These are phyloP conservation scores for Ganoderma sinense DNA, from an alignment of 1,284 basidiomycete genomes.

Conservation along the genomic window DNA sequence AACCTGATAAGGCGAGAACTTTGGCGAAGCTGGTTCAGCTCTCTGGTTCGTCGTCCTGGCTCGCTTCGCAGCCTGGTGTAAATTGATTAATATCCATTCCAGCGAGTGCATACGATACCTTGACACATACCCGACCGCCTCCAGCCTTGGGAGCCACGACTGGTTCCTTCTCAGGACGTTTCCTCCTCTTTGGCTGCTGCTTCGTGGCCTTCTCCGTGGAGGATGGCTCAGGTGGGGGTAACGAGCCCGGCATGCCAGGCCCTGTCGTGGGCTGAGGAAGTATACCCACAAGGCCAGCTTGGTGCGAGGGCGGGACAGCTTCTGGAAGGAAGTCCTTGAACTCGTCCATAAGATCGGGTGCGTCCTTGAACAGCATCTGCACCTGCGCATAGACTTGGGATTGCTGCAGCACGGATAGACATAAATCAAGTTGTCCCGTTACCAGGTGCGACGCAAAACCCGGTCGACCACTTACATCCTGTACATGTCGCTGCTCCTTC, in stretches of 20 bases:
- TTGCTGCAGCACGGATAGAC: conserved; percentile 38
- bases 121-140: conserved; percentile 35
- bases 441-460: too few relatives aligned
- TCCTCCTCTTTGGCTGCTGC: conserved; percentile 52
- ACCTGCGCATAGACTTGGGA: conserved; percentile 93
- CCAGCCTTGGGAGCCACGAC: conserved; percentile 47
- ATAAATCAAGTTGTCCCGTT: background rate
- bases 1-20: conserved; percentile 61
- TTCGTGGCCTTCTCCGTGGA: conserved; percentile 57
- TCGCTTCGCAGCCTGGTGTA: conserved; percentile 56
- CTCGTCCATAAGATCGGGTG: conserved; percentile 92
- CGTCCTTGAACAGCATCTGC: conserved; percentile 90
- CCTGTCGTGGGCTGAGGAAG: conserved; percentile 50
- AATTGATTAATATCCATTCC: conserved; percentile 7
- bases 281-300: conserved; percentile 47
- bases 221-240: conserved; percentile 40
- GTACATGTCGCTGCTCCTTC: conserved; percentile 89
- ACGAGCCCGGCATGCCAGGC: conserved; percentile 38
- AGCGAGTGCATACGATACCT: background rate
- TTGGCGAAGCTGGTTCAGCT: conserved; percentile 61
- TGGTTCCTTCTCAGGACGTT: conserved; percentile 68
- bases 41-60: conserved; percentile 62
- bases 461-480: conserved; percentile 72
- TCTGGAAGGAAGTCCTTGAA: conserved; percentile 98
- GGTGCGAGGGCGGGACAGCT: conserved; percentile 47